Evolutionary conservation across 768 basidiomycete species (phyloP).

Genomic region (Tricholoma flavovirens): DNA sequence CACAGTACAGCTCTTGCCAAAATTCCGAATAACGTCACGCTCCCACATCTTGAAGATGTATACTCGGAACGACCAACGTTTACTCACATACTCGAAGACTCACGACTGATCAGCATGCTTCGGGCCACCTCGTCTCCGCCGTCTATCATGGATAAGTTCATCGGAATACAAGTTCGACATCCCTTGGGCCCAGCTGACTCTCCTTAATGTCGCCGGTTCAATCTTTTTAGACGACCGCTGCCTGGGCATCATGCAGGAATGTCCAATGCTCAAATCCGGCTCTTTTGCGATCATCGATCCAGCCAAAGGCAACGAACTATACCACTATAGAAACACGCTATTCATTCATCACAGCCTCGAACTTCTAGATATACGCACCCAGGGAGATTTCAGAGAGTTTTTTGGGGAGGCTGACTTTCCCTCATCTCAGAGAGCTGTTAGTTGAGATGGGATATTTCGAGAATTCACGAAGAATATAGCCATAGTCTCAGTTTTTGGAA

Average conservation of each 20-base stretch:
- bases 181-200: slow-evolving; percentile 23
- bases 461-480: slow-evolving; percentile 15
- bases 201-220: slow-evolving; percentile 19
- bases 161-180: slow-evolving; percentile 15
- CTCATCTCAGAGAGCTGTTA: slow-evolving; percentile 17
- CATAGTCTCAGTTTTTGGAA: slow-evolving; percentile 17
- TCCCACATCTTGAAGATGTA: slow-evolving; percentile 21
- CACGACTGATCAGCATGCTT: slow-evolving; percentile 16
- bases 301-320: neutral
- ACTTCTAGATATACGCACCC: slow-evolving; percentile 14
- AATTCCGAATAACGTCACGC: slow-evolving; percentile 11
- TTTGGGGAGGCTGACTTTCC: slow-evolving; percentile 21
- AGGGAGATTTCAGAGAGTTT: slow-evolving; percentile 15
- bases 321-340: neutral
- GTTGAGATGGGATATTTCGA: slow-evolving; percentile 13
- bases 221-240: slow-evolving; percentile 15
- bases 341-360: slow-evolving; percentile 17
- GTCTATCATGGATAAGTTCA: slow-evolving; percentile 18
- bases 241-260: slow-evolving; percentile 16
- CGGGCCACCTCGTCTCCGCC: slow-evolving; percentile 17
- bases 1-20: slow-evolving; percentile 13
- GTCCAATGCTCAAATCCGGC: slow-evolving; percentile 7
- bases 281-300: slow-evolving; percentile 12
- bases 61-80: slow-evolving; percentile 14
- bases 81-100: slow-evolving; percentile 11